A percentile compares a stretch with the other conserved stretches of the same genome.
Evolutionary conservation across 1,284 basidiomycete genomes (phyloP).

Genomic region (Sporisorium scitamineum): DNA sequence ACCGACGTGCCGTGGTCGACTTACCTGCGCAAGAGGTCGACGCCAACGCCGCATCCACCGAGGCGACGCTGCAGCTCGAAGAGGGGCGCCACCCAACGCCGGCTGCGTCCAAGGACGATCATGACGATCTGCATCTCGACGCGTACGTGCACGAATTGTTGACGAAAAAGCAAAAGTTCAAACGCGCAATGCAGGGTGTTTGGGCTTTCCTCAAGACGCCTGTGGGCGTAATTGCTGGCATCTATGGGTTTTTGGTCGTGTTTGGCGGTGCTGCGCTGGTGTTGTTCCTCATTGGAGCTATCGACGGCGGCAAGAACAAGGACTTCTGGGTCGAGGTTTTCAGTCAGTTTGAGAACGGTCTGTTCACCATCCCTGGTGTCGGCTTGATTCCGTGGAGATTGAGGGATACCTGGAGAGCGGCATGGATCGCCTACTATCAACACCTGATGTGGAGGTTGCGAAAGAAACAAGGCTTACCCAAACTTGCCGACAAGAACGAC

Average conservation of each 20-base stretch:
- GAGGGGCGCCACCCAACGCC: conserved; percentile 17
- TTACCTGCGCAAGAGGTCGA: conserved; percentile 67
- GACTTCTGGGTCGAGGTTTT: conserved; percentile 78
- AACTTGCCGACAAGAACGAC: conserved; percentile 42
- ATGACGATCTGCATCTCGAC: conserved; percentile 47
- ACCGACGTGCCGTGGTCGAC: conserved; percentile 76
- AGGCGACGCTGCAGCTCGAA: conserved; percentile 37
- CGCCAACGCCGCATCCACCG: conserved; percentile 8
- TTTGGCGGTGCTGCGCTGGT: conserved; percentile 52
- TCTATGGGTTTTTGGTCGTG: conserved; percentile 78
- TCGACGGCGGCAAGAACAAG: conserved; percentile 48
- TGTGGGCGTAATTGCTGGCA: conserved; percentile 77
- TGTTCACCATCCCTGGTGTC: conserved; percentile 81
- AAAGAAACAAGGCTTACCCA: conserved; percentile 37
- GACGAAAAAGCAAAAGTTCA: conserved; percentile 68
- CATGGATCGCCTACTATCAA: conserved; percentile 76
- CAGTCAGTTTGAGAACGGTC: conserved; percentile 80
- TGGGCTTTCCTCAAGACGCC: conserved; percentile 86
- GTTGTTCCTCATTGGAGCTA: conserved; percentile 42
- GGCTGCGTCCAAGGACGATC: not conserved
- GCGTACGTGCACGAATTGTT: conserved; percentile 45
- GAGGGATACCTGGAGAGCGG: conserved; percentile 81
- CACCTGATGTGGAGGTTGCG: conserved; percentile 38
- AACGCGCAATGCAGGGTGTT: conserved; percentile 77
- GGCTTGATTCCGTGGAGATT: conserved; percentile 77